phyloP scores from a whole-genome alignment of 352 stramenopile species.

The Phytophthora fragariaefolia region DNA sequence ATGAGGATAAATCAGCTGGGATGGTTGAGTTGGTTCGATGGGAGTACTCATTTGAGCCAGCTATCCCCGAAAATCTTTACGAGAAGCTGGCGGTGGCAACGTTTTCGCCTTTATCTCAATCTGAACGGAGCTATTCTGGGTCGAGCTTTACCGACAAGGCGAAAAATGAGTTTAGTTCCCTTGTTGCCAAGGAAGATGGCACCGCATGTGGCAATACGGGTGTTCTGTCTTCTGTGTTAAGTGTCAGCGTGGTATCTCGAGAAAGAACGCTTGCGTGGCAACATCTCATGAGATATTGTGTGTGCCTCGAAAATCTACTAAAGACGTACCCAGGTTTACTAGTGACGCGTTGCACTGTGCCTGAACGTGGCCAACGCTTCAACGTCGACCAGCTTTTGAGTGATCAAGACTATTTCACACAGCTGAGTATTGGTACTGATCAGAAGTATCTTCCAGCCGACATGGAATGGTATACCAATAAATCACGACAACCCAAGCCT shows the following conservation, averaged over 20 bases:
- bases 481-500: not conserved
- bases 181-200: constrained; percentile 1
- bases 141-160: constrained; percentile 5
- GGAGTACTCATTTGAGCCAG: constrained; percentile 35
- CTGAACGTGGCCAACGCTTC: not conserved
- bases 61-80: constrained; percentile 39
- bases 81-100: constrained; percentile 40
- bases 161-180: not conserved
- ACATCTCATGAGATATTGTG: constrained; percentile 21
- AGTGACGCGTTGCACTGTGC: constrained; percentile 13
- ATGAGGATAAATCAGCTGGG: not conserved
- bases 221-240: not conserved
- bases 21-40: constrained; percentile 26
- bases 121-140: constrained; percentile 2
- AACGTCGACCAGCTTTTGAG: constrained; percentile 18
- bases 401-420: constrained; percentile 9
- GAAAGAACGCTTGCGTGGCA: constrained; percentile 13
- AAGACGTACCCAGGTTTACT: constrained; percentile 15
- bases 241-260: constrained; percentile 6
- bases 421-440: constrained; percentile 10
- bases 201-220: not conserved
- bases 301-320: constrained; percentile 18
- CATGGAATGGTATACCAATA: constrained; percentile 25
- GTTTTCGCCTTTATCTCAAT: constrained; percentile 23
- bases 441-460: constrained; percentile 14